phyloP scores from a whole-genome alignment of 345 rosid genomes.

The Toxicodendron radicans region DNA sequence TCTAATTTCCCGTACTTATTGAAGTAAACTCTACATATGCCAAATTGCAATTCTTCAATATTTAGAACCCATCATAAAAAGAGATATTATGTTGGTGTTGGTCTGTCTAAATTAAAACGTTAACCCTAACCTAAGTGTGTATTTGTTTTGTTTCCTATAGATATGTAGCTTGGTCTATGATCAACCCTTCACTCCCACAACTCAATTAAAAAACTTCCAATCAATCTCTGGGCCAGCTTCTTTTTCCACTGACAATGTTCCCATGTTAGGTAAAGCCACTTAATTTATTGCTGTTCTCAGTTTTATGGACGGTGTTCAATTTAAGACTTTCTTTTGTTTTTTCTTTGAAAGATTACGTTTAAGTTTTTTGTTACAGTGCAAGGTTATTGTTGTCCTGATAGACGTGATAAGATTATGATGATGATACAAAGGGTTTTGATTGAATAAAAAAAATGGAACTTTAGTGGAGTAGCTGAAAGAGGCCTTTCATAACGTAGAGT shows the following conservation, averaged over 20 bases:
- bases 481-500: not conserved
- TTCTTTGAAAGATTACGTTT: not conserved
- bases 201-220: conserved; percentile 20
- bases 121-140: not conserved
- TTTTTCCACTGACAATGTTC: conserved; percentile 2
- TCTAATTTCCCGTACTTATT: no score
- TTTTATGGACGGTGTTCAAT: not conserved
- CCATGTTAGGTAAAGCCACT: not conserved
- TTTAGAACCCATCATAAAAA: not conserved
- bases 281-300: not conserved
- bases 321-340: not conserved
- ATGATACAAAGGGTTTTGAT: not conserved
- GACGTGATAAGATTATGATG: not conserved
- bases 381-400: not conserved
- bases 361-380: not conserved
- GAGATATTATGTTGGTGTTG: not conserved
- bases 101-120: not conserved
- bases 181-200: not conserved
- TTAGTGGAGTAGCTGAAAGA: conserved; percentile 12
- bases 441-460: not conserved
- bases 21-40: not conserved
- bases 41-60: not conserved
- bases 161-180: conserved; percentile 7
- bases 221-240: not conserved
- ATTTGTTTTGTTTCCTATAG: conserved; percentile 4